Percentiles rank a stretch among this genome's conserved stretches.
These are phyloP conservation scores for Amylocystis lapponica DNA, from an alignment of 768 basidiomycete species.

Conservation along the genomic window DNA sequence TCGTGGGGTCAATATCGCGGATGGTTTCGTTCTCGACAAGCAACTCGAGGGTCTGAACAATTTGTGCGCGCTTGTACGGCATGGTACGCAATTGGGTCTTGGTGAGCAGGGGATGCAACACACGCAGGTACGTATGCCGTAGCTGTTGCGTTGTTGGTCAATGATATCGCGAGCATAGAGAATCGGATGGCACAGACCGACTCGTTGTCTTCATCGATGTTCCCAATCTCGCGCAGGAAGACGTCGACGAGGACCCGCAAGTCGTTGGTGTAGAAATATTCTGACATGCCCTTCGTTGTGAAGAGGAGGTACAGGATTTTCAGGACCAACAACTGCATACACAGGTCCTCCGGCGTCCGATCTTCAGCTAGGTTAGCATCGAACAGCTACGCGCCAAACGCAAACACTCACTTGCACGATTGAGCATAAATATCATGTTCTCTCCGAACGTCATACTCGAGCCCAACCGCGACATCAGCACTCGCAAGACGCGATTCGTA, in stretches of 20 bases:
- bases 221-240: constrained; percentile 88
- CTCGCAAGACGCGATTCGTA: constrained; percentile 75
- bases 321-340: constrained; percentile 90
- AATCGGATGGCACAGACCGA: constrained; percentile 50
- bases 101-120: constrained; percentile 89
- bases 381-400: background rate
- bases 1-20: constrained; percentile 81
- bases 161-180: background rate
- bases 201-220: constrained; percentile 91
- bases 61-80: constrained; percentile 90
- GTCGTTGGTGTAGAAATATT: constrained; percentile 99
- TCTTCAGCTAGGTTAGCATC: constrained; percentile 36
- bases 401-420: constrained; percentile 72
- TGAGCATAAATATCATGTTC: constrained; percentile 99
- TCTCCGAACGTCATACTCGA: constrained; percentile 95
- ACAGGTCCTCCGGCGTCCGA: constrained; percentile 83
- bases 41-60: constrained; percentile 76
- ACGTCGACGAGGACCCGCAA: constrained; percentile 95
- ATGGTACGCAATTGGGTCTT: constrained; percentile 83
- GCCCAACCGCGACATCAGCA: constrained; percentile 78
- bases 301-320: constrained; percentile 95
- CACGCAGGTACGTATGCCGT: constrained; percentile 94
- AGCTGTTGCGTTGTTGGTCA: constrained; percentile 38
- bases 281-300: constrained; percentile 85
- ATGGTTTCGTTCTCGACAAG: constrained; percentile 70